Evolutionary conservation across 306 rosid genomes (phyloP).

Genomic region (Prunus salicina): DNA sequence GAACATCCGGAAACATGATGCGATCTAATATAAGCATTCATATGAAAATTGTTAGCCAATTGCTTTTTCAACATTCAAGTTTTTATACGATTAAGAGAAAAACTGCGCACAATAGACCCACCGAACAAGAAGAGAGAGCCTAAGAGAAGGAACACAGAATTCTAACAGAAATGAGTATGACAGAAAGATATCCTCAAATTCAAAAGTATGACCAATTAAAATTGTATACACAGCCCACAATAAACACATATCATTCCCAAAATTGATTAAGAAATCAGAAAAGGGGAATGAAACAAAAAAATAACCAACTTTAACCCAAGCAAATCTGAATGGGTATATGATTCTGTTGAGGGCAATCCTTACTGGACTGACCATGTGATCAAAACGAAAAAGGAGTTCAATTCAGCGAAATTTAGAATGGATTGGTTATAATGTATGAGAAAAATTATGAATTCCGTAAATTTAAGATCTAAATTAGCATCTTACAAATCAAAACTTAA

Average conservation of each 20-base stretch:
- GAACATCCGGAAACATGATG: conserved; percentile 87
- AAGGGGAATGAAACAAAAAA: no score
- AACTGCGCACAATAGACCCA: background rate
- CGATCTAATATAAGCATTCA: conserved; percentile 43
- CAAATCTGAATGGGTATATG: background rate
- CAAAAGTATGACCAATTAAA: background rate
- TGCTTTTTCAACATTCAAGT: background rate
- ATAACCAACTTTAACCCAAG: background rate
- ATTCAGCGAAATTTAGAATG: no score
- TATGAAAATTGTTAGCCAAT: background rate
- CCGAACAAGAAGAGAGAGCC: background rate
- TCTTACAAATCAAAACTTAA: no score
- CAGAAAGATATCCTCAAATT: background rate
- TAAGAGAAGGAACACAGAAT: background rate
- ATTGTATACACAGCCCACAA: background rate
- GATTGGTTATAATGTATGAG: no score
- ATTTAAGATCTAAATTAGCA: no score
- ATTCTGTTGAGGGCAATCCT: no score
- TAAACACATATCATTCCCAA: background rate
- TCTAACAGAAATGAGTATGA: background rate
- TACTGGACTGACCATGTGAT: no score
- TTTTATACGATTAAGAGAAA: background rate
- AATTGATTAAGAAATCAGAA: no score
- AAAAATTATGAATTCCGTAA: no score
- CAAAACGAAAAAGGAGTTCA: no score